phyloP scores from a whole-genome alignment of 352 stramenopile species.

The Pythium rishiriense region DNA sequence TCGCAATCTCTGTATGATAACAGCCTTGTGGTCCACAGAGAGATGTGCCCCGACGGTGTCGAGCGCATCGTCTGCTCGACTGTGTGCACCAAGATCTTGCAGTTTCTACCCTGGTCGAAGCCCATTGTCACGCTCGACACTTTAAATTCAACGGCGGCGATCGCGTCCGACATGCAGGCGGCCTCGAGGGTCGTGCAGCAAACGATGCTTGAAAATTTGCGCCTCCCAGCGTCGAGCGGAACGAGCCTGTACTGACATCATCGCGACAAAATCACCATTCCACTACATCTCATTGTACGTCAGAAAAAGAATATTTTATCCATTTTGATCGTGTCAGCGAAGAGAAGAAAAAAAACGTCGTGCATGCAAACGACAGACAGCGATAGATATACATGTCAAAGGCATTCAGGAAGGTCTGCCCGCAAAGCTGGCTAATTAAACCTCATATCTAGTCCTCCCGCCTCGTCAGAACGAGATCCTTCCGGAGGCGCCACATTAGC shows the following conservation, averaged over 20 bases:
- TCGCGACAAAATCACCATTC: no score
- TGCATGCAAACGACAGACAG: no score
- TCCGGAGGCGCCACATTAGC: not conserved
- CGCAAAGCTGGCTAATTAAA: no score
- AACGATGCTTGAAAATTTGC: not conserved
- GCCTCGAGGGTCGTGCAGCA: not conserved
- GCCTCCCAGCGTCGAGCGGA: not conserved
- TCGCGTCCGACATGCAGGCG: not conserved
- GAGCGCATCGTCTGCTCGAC: not conserved
- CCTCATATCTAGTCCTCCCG: no score
- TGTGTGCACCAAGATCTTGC: slow-evolving; percentile 3
- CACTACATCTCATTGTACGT: no score
- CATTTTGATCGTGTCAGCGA: no score
- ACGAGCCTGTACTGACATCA: not conserved
- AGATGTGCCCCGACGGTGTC: not conserved
- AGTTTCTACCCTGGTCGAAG: not conserved
- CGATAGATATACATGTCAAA: no score
- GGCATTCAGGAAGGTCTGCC: no score
- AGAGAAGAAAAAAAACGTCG: no score
- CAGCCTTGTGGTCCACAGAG: not conserved
- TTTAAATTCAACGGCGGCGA: not conserved
- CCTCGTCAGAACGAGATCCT: no score
- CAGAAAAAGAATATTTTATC: no score
- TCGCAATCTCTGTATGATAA: not conserved
- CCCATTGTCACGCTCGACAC: not conserved